phyloP scores from a whole-genome alignment of 345 rosid species.

The Gossypium turneri region DNA sequence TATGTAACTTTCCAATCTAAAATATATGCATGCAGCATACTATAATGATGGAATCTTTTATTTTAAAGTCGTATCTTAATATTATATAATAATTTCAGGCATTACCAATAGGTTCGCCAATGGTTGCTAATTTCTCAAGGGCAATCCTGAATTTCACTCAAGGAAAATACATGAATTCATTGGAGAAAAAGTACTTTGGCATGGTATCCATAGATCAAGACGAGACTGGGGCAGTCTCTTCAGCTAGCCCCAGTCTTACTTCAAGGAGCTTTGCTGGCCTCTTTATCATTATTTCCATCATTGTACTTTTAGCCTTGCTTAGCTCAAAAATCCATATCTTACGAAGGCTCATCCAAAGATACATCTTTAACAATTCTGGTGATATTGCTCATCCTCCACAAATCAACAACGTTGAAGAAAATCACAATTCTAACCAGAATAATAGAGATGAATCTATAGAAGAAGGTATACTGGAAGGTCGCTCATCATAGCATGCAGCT shows the following conservation, averaged over 20 bases:
- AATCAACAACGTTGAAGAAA: background rate
- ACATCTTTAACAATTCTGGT: background rate
- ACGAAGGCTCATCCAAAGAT: background rate
- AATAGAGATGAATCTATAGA: background rate
- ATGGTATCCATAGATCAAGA: background rate
- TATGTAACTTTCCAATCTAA: background rate
- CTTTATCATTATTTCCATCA: background rate
- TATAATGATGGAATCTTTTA: too few species aligned
- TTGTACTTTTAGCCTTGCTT: background rate
- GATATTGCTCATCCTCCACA: background rate
- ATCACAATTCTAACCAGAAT: background rate
- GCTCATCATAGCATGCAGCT: background rate
- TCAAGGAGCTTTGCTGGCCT: conserved; percentile 5
- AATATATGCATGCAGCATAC: too few species aligned
- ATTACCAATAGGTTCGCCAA: background rate
- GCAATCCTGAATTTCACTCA: conserved; percentile 2
- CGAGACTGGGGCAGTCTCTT: background rate
- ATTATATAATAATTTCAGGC: background rate
- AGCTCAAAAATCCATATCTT: background rate
- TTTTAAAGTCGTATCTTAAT: too few species aligned
- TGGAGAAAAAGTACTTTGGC: conserved; percentile 1
- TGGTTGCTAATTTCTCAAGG: conserved; percentile 4
- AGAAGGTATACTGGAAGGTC: background rate
- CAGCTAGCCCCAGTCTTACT: conserved; percentile 4
- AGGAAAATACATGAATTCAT: background rate